Evolutionary conservation across 345 rosid genomes (phyloP), one percentile per base, ranked within the genome.

Genomic region (Acer yangbiense): DNA sequence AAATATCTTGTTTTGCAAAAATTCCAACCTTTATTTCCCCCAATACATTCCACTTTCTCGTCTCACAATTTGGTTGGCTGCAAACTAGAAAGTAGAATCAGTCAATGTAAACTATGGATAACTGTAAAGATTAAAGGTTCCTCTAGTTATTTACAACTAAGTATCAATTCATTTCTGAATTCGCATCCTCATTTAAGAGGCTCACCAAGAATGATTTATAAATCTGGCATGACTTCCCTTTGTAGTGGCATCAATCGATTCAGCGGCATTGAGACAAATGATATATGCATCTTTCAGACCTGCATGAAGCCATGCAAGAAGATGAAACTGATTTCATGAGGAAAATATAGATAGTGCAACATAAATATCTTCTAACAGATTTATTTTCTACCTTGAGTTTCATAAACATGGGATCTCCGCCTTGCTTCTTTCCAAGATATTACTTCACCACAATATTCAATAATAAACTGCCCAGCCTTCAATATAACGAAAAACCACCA

Each of bases 391-490:
- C 99, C 98, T 72, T 85, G 88, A 70, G 68, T 82, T 89, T 90
- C 98, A 76, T 96, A 96, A 70, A 88, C 74, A 50, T 90, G 96
- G 48, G 99, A 88, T 57, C 99, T 89, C 77, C 90, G 86, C 89
- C 83, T 92, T 68, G 98, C 99, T 81, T 94, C 98, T 88, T 85
- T 92, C 92, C 95, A 92, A 14, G 97, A 88, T 85, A 94, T 96
- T 65, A 96, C 98, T 92, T 96, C 99, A 61, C 99, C 99, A 89
- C 97, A 96, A 50, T 96, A 96, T 87, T 96, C 99, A 60, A 94
- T 90, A 72, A 96, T 88, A 72, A 96, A 92, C 54, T 88, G 97
- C 25, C 99, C 98, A 20, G 82, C 89, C 99, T 96, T 82, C 80
- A 85, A 69, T 18, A 41, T 61, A 12, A 12, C 32, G 76, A 75